These are phyloP conservation scores for Alternaria sp. DNA, from an alignment of 2,329 filamentous ascomycete genomes.

Conservation along the genomic window DNA sequence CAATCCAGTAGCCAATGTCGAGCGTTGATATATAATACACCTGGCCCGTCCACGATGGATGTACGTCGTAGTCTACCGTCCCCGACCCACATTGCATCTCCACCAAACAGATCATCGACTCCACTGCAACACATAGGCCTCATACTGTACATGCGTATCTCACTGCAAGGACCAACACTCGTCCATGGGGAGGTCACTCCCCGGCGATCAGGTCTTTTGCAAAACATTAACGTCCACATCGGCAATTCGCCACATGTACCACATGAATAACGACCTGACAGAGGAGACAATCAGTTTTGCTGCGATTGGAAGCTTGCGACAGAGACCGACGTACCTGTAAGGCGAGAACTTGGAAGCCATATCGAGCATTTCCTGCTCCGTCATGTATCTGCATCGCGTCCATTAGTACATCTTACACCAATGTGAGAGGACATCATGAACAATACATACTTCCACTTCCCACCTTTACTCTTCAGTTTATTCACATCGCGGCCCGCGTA, in stretches of 20 bases:
- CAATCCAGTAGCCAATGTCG: background rate
- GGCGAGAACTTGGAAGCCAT: slow-evolving; percentile 80
- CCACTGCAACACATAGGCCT: background rate
- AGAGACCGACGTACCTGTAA: slow-evolving; percentile 65
- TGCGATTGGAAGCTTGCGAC: slow-evolving; percentile 2
- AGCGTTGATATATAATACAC: background rate
- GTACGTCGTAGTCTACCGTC: background rate
- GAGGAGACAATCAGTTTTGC: background rate
- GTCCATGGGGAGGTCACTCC: background rate
- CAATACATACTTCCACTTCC: slow-evolving; percentile 77
- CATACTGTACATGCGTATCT: background rate
- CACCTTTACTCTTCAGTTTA: slow-evolving; percentile 78
- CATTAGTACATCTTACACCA: background rate
- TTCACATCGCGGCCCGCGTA: slow-evolving; percentile 82
- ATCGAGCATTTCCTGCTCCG: slow-evolving; percentile 88
- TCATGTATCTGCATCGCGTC: slow-evolving; percentile 70
- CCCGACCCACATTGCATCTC: background rate
- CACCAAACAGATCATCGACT: background rate
- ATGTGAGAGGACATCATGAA: background rate
- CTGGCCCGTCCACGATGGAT: background rate
- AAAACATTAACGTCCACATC: slow-evolving; percentile 73
- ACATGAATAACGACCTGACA: slow-evolving; percentile 86
- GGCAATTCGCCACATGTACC: slow-evolving; percentile 94
- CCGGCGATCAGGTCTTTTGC: slow-evolving; percentile 21
- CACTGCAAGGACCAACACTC: background rate